Evolutionary conservation across 495 filamentous ascomycete species (phyloP).

Genomic region (Tuber melanosporum): DNA sequence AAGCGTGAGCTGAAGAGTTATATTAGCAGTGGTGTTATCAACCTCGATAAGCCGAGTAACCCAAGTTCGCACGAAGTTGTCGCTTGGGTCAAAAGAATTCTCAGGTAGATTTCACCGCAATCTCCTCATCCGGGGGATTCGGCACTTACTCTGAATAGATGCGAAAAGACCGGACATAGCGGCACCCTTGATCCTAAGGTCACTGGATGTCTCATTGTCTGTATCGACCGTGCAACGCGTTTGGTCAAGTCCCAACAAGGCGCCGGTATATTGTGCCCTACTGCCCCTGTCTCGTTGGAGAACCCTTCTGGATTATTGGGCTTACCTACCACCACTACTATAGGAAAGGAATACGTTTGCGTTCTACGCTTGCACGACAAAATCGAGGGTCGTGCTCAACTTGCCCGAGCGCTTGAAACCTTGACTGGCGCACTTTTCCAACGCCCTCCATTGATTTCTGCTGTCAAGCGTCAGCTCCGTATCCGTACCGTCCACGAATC

Average conservation of each 20-base stretch:
- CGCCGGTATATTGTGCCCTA: slow-evolving; percentile 53
- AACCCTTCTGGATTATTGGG: slow-evolving; percentile 45
- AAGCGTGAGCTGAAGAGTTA: slow-evolving; percentile 93
- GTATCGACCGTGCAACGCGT: slow-evolving; percentile 89
- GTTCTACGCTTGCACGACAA: slow-evolving; percentile 89
- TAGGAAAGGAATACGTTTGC: slow-evolving; percentile 61
- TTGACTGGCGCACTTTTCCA: slow-evolving; percentile 96
- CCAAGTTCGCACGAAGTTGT: slow-evolving; percentile 97
- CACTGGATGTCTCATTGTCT: slow-evolving; percentile 91
- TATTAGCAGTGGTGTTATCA: slow-evolving; percentile 93
- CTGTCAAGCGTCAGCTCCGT: slow-evolving; percentile 95
- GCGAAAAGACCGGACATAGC: slow-evolving; percentile 95
- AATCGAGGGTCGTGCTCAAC: slow-evolving; percentile 82
- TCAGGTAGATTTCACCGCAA: slow-evolving; percentile 53
- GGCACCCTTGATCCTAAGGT: slow-evolving; percentile 95
- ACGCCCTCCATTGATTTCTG: slow-evolving; percentile 91
- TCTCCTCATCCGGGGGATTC: slow-evolving; percentile 19
- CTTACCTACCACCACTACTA: not conserved
- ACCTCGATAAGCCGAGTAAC: slow-evolving; percentile 96
- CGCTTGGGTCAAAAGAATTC: slow-evolving; percentile 94
- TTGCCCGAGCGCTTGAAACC: slow-evolving; percentile 83
- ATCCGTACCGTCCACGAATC: slow-evolving; percentile 94
- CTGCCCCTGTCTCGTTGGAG: not conserved
- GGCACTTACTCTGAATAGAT: slow-evolving; percentile 47
- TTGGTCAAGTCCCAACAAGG: slow-evolving; percentile 98